These are phyloP conservation scores for Talaromyces nanjingensis DNA, from an alignment of 495 filamentous ascomycete genomes.

Conservation along the genomic window DNA sequence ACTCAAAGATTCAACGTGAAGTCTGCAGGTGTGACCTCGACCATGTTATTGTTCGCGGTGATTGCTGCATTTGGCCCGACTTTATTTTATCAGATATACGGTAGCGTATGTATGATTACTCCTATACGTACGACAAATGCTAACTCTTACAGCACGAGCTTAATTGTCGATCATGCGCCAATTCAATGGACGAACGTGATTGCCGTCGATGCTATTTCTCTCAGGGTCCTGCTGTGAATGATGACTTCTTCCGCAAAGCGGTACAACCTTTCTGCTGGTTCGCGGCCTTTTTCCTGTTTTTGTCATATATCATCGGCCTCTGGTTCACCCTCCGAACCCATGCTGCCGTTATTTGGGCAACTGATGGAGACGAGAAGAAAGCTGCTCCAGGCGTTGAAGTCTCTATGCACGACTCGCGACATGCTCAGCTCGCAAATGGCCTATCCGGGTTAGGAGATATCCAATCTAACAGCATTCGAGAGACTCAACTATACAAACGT, in stretches of 20 bases:
- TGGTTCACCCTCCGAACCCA: slow-evolving; percentile 97
- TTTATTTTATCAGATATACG: slow-evolving; percentile 98
- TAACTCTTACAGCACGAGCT: slow-evolving; percentile 71
- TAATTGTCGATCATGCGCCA: slow-evolving; percentile 72
- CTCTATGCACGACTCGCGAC: slow-evolving; percentile 34
- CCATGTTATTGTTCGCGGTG: slow-evolving; percentile 95
- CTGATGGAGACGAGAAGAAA: slow-evolving; percentile 79
- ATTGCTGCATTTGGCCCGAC: slow-evolving; percentile 97
- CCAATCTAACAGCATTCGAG: slow-evolving; percentile 52
- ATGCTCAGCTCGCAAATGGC: slow-evolving; percentile 23
- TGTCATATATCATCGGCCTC: slow-evolving; percentile 88
- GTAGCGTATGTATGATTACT: slow-evolving; percentile 56
- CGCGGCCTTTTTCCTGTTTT: slow-evolving; percentile 75
- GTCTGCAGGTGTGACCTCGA: slow-evolving; percentile 94
- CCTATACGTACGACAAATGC: slow-evolving; percentile 12
- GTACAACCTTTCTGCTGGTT: slow-evolving; percentile 92
- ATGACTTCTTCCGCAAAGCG: slow-evolving; percentile 80
- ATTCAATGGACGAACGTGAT: slow-evolving; percentile 47
- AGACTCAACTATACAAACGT: slow-evolving; percentile 85
- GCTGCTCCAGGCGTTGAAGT: slow-evolving; percentile 35
- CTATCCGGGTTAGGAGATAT: slow-evolving; percentile 24
- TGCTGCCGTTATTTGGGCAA: slow-evolving; percentile 94
- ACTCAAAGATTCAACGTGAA: slow-evolving; percentile 98
- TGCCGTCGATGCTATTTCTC: slow-evolving; percentile 93
- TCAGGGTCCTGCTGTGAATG: slow-evolving; percentile 76